Base-by-base conservation (phyloP, 139 green algal species). In the Chlorella vulgaris region DNA sequence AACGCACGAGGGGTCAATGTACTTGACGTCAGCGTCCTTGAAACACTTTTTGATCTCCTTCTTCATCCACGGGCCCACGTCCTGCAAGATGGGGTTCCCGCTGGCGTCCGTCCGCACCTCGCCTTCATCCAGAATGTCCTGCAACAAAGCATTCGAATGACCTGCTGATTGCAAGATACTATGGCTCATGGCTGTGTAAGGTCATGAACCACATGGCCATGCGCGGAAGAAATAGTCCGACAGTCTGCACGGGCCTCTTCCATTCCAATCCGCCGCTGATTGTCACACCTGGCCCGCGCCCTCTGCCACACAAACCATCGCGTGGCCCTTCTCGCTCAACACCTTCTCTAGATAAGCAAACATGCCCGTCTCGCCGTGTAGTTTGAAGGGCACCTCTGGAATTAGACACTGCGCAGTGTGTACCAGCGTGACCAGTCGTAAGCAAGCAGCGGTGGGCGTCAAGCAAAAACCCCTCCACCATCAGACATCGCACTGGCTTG, bases 361-460 rank as follows among this genome's bases (percentile, higher is more conserved):
- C 70, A 99, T 83, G 2, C 96, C 96, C 15, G 86, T 80, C 22
- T 87, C 69, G n/a, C 96, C 96, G 29, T 96, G 63, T 42, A 98
- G 51, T n/a, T 83, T 84, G 86, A 98, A 99, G 21, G 75, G 83
- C 38, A 98, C 92, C 89, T 99, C 96, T 10, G 96, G 96, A 69
- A 99, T 99, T 39, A 99, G 88, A 83, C 47, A 75, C 67, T 84
- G 74, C 29, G 28, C 0, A 21, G 28, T 18, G 69, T 39, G 10
- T 5, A 47, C 50, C 43, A 29, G 1, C n/a, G n/a, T n/a, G n/a
- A n/a, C n/a, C n/a, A n/a, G n/a, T n/a, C n/a, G n/a, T n/a, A n/a
- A n/a, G n/a, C n/a, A n/a, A n/a, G n/a, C n/a, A n/a, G n/a, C n/a
- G n/a, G n/a, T n/a, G n/a, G n/a, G n/a, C n/a, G n/a, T 31, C 18